Evolutionary conservation across 139 green algal species (phyloP).

Genomic region (Tetraselmis striata): DNA sequence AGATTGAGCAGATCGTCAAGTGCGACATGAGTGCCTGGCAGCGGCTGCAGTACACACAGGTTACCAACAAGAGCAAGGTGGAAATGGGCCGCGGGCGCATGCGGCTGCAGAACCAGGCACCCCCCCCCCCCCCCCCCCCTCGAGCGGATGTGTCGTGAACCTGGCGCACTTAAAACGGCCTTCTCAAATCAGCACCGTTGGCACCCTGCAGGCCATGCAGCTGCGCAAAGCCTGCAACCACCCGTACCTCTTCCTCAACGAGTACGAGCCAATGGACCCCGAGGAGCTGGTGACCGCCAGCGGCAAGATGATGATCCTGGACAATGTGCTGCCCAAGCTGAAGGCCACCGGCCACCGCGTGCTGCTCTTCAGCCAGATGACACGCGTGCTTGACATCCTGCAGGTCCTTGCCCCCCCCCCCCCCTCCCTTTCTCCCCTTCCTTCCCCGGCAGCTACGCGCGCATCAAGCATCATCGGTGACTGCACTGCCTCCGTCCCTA

Average conservation of each 20-base stretch:
- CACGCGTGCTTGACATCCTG: constrained; percentile 54
- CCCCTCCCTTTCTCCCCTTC: background rate
- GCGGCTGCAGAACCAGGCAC: background rate
- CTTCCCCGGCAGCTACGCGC: constrained; percentile 17
- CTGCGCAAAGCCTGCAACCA: constrained; percentile 69
- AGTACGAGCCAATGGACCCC: constrained; percentile 29
- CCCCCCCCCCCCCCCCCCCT: background rate
- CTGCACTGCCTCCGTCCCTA: no score
- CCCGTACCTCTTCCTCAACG: constrained; percentile 60
- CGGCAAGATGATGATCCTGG: constrained; percentile 60
- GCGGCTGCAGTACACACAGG: constrained; percentile 49
- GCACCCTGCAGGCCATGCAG: constrained; percentile 55
- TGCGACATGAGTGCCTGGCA: constrained; percentile 65
- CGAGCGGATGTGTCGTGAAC: no score
- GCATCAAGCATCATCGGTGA: no score
- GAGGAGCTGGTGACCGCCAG: constrained; percentile 45
- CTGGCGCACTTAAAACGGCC: no score
- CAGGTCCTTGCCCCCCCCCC: background rate
- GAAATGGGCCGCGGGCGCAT: background rate
- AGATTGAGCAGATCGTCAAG: constrained; percentile 47
- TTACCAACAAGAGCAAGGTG: constrained; percentile 16
- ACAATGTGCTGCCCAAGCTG: constrained; percentile 61
- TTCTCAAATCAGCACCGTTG: no score
- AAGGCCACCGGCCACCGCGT: constrained; percentile 42
- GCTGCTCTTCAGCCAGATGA: constrained; percentile 67